Base-by-base conservation (phyloP, 2,329 filamentous ascomycete genomes). In the Colletotrichum navitas region DNA sequence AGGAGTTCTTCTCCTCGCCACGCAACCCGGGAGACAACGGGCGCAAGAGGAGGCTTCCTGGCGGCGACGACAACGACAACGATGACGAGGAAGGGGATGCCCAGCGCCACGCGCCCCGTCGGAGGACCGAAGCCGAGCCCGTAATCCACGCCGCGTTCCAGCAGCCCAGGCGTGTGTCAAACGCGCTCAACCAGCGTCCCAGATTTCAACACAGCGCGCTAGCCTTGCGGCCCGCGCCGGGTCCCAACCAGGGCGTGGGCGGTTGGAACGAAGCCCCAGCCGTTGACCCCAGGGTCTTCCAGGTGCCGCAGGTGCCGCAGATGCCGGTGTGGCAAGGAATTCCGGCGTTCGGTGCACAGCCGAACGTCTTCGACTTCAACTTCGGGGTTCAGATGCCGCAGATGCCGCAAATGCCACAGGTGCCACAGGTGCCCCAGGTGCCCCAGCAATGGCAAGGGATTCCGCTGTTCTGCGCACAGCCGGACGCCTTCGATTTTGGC, bases 1-100 rank as follows among this genome's bases (percentile, higher is more conserved):
- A 34, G 5, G 49, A 58, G 2, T 71, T 73, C 58, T 74, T 74
- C 60, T 39, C 29, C 14, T 51, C 54, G 11, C 69, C 63, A 1
- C 69, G 59, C n/a, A 29, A 32, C 12, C 59, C 52, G 6, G 47
- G 39, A 16, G 59, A 36, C 26, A 7, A n/a, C 11, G 26, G 18
- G 4, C 21, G 10, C 16, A 47, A 39, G 5, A 34, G 36, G 26
- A 41, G 16, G 61, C 24, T 11, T 21, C 8, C 47, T 5, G n/a
- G 39, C 16, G 36, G 43, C 39, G 26, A 39, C 21, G 59, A 39
- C 12, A 34, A 39, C 21, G 59, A 39, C 12, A 34, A 45, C 36
- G 65, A 45, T 5, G 34, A 14, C 6, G 52, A 49, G 1, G 52
- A 65, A 3, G 29, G 26, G 14, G 41, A 59, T 10, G 41, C 32